phyloP scores from a whole-genome alignment of 75 land plant genomes.

The Cryptomeria japonica region DNA sequence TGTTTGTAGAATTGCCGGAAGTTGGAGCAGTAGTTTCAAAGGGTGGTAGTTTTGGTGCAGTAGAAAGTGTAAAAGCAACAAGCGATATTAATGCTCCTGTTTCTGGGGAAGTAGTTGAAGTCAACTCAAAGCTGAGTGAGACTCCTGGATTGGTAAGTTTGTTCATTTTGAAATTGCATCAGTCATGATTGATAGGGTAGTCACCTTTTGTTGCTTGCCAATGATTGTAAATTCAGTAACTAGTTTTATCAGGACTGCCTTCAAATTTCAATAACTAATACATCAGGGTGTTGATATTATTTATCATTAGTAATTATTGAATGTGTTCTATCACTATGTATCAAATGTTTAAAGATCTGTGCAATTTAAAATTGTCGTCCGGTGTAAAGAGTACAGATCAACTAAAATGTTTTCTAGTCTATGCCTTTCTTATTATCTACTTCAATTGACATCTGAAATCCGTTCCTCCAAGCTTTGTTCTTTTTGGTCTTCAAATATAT shows the following conservation, averaged over 20 bases:
- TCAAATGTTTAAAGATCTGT: not conserved
- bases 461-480: not conserved
- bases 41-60: slow-evolving; percentile 57
- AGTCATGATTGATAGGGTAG: not conserved
- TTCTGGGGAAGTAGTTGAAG: slow-evolving; percentile 68
- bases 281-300: not conserved
- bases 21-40: slow-evolving; percentile 37
- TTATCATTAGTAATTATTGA: not conserved
- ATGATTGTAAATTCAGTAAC: not conserved
- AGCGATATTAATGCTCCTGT: slow-evolving; percentile 64
- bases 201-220: not conserved
- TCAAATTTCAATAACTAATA: not conserved
- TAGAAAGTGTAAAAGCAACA: slow-evolving; percentile 81
- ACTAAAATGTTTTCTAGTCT: not conserved
- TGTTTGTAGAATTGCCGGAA: slow-evolving; percentile 70
- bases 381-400: not conserved
- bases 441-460: not conserved
- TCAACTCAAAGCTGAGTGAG: slow-evolving; percentile 48
- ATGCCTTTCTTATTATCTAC: not conserved
- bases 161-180: not conserved
- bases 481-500: not conserved
- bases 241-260: not conserved
- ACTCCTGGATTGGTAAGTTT: slow-evolving; percentile 54
- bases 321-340: not conserved
- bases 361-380: not conserved